These are phyloP conservation scores for Colletotrichum nymphaeae DNA, from an alignment of 2,329 filamentous ascomycete species.

Conservation along the genomic window DNA sequence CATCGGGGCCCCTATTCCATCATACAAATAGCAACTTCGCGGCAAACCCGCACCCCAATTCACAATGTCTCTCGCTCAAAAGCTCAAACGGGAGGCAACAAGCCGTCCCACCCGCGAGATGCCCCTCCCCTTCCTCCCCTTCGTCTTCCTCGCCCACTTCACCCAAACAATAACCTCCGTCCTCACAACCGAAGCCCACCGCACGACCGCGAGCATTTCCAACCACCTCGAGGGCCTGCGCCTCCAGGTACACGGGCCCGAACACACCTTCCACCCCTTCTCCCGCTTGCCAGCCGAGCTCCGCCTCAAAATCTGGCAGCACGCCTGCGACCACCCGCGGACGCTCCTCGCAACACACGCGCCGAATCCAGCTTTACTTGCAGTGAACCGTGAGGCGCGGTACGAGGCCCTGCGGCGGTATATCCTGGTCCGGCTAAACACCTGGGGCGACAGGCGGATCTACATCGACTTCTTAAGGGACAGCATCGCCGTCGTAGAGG, in stretches of 20 bases:
- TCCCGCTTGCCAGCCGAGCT: slow-evolving; percentile 25
- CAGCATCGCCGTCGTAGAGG: slow-evolving; percentile 26
- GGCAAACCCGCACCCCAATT: neutral
- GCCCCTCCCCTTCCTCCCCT: slow-evolving; percentile 26
- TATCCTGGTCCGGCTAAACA: slow-evolving; percentile 22
- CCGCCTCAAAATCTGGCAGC: slow-evolving; percentile 33
- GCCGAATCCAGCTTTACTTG: slow-evolving; percentile 18
- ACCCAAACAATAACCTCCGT: slow-evolving; percentile 23
- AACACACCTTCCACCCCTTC: slow-evolving; percentile 26
- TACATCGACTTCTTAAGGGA: slow-evolving; percentile 24
- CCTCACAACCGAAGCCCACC: slow-evolving; percentile 18
- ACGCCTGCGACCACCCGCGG: slow-evolving; percentile 15
- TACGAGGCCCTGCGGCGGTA: slow-evolving; percentile 22
- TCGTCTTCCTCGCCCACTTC: slow-evolving; percentile 34
- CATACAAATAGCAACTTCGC: neutral
- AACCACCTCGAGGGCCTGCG: slow-evolving; percentile 19
- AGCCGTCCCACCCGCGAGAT: slow-evolving; percentile 13
- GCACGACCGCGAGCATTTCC: slow-evolving; percentile 18
- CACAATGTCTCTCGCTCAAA: slow-evolving; percentile 19
- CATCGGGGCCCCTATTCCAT: neutral
- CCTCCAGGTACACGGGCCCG: slow-evolving; percentile 28
- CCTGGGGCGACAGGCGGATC: slow-evolving; percentile 33
- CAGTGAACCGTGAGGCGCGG: slow-evolving; percentile 28
- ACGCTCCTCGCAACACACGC: slow-evolving; percentile 30
- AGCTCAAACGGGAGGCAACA: slow-evolving; percentile 19